These are phyloP conservation scores for Ascochyta rabiei DNA, from an alignment of 2,329 filamentous ascomycete species.

Conservation along the genomic window DNA sequence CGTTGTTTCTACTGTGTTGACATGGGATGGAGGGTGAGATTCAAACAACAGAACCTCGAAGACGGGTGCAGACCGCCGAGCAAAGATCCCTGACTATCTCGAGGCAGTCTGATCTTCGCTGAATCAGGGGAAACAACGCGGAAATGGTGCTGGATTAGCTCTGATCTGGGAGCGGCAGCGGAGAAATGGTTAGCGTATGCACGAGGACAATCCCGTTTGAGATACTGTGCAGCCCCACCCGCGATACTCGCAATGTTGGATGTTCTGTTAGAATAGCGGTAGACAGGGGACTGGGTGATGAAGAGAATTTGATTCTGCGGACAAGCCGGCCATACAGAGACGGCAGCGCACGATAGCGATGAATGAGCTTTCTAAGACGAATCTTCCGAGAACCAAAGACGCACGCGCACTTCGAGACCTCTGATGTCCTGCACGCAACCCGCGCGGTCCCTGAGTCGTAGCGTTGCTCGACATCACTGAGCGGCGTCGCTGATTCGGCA, in stretches of 20 bases:
- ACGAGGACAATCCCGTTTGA: constrained; percentile 34
- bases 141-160: constrained; percentile 43
- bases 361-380: constrained; percentile 22
- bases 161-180: constrained; percentile 41
- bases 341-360: constrained; percentile 13
- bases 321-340: constrained; percentile 23
- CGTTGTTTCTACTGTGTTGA: constrained; percentile 28
- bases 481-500: constrained; percentile 39
- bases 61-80: constrained; percentile 27
- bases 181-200: constrained; percentile 37
- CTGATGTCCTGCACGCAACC: constrained; percentile 34
- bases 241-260: constrained; percentile 44
- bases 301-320: constrained; percentile 1
- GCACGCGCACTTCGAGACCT: constrained; percentile 16
- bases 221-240: constrained; percentile 35
- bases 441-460: constrained; percentile 42
- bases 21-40: constrained; percentile 31
- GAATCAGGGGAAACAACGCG: constrained; percentile 38
- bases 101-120: constrained; percentile 40
- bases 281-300: constrained; percentile 22
- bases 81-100: constrained; percentile 29
- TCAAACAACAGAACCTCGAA: constrained; percentile 23
- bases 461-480: constrained; percentile 30
- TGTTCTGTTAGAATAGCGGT: constrained; percentile 17
- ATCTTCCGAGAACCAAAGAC: constrained; percentile 24